Evolutionary conservation across 2,329 filamentous ascomycete genomes (phyloP), one percentile per base, ranked within the genome.

Genomic region (Colletotrichum eleusines): DNA sequence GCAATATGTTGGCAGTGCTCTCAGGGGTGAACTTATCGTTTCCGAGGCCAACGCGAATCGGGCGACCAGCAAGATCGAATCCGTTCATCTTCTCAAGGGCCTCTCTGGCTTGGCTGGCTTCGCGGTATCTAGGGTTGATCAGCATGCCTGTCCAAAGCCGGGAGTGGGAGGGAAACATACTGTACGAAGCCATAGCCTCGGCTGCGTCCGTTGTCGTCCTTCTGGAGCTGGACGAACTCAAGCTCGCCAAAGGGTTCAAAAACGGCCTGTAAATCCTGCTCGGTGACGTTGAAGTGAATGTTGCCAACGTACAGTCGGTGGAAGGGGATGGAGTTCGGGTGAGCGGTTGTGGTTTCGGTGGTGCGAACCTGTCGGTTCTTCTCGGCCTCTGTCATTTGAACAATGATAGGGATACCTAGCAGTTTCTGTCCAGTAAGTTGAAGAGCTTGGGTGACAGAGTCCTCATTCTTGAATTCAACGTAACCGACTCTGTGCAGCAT

Each of bases 21-120:
- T 98, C 96, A 79, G 95, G 93, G 83, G 95, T 98, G 84, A 98
- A 98, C 90, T 98, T 98, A 93, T 99, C 96, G 86, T 98, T 99
- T 84, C 96, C 96, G 85, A 99, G 94, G 83, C 96, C 96, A 82
- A 99, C 97, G 80, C 96, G 94, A 81, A 99, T 98, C 74, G 95
- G 94, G 80, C 96, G 95, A 83, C 95, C 95, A 78, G 96, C 96
- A 76, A 99, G 91, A 84, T 98, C 96, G 84, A 98, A 99, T 74
- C 95, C 95, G 83, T 99, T 99, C 95, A 99, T 98, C 84, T 98
- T 97, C 82, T 98, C 94, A 74, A 99, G 87, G 73, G 96, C 97
- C 81, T 97, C 94, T 79, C 95, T 94, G 79, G 96, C 96, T 82
- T 98, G 91, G 74, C 90, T 90, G 70, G 95, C 94, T 79, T 98